Conservation (phyloP, 768 basidiomycete genomes). For the Russula virescens region DNA sequence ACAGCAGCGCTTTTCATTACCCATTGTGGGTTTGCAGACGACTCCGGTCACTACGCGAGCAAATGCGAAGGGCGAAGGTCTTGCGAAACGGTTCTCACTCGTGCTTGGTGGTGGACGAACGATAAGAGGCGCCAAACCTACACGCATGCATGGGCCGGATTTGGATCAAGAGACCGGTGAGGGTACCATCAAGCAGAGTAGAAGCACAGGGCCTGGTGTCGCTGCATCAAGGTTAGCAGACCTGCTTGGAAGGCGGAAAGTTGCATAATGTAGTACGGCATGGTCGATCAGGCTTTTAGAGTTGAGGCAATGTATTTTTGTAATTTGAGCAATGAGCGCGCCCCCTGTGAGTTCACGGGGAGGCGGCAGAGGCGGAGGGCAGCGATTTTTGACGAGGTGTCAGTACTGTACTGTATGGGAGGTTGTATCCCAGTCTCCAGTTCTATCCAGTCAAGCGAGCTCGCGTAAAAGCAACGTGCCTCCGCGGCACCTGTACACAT, state of each 20-base stretch:
- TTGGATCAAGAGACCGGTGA: slow-evolving; percentile 15
- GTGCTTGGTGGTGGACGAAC: slow-evolving; percentile 41
- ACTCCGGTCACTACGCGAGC: slow-evolving; percentile 63
- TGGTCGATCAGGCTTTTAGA: too few species aligned
- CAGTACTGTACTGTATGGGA: too few species aligned
- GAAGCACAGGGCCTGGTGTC: slow-evolving; percentile 34
- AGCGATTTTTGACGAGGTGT: too few species aligned
- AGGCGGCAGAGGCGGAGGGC: too few species aligned
- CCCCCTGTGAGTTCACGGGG: too few species aligned
- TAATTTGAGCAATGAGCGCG: too few species aligned
- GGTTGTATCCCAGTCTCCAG: too few species aligned
- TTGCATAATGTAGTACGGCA: not conserved
- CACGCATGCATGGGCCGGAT: not conserved
- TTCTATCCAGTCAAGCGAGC: too few species aligned
- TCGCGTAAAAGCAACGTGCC: too few species aligned
- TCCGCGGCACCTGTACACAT: not conserved
- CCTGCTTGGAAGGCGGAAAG: slow-evolving; percentile 38
- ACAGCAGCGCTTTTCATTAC: slow-evolving; percentile 67
- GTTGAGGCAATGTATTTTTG: too few species aligned
- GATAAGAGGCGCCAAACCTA: slow-evolving; percentile 1
- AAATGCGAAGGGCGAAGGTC: slow-evolving; percentile 32
- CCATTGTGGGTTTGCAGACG: slow-evolving; percentile 71
- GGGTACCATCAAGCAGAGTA: slow-evolving; percentile 23
- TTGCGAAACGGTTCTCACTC: slow-evolving; percentile 52
- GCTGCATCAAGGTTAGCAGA: slow-evolving; percentile 53